phyloP scores from a whole-genome alignment of 176 grass and related monocot genomes.

The Saccharum officinarum region DNA sequence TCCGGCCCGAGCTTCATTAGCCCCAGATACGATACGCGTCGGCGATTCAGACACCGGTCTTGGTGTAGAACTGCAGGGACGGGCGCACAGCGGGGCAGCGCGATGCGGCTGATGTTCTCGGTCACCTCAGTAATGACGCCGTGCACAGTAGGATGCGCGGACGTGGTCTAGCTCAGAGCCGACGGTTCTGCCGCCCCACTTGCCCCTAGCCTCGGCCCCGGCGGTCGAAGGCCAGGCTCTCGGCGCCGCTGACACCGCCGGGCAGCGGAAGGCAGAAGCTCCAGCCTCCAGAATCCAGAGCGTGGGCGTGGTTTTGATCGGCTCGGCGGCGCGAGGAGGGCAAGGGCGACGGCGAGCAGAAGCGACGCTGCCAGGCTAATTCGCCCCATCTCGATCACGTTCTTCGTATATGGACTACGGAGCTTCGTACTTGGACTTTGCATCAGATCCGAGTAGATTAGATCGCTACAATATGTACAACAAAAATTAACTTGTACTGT shows the following conservation, averaged over 20 bases:
- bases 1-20: too few species aligned
- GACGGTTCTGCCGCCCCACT: too few species aligned
- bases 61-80: too few species aligned
- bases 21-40: too few species aligned
- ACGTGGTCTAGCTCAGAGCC: too few species aligned
- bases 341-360: background rate
- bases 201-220: too few species aligned
- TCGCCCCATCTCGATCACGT: background rate
- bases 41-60: too few species aligned
- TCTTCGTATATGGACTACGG: background rate
- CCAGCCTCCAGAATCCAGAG: background rate
- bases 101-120: too few species aligned
- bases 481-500: background rate
- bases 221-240: conserved; percentile 8
- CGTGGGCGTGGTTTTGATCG: background rate
- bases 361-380: background rate
- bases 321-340: background rate
- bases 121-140: too few species aligned
- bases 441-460: background rate
- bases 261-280: background rate
- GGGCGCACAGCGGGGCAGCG: too few species aligned
- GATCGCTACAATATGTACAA: background rate
- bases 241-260: conserved; percentile 25
- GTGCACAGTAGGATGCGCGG: too few species aligned
- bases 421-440: background rate